Evolutionary conservation across 129 eudicot genomes (phyloP).

Genomic region (Pulicaria dysenterica): DNA sequence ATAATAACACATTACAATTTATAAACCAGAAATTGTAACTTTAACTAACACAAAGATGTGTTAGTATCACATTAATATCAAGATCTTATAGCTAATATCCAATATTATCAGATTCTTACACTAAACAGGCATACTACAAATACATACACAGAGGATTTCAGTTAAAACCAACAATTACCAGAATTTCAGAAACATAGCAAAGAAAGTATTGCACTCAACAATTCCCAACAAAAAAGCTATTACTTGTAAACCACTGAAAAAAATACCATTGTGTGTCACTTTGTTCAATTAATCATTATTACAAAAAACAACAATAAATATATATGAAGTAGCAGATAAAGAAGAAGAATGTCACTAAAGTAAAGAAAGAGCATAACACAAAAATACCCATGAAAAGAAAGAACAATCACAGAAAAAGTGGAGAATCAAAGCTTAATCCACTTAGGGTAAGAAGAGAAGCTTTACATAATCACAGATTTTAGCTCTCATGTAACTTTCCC

Average conservation of each 20-base stretch:
- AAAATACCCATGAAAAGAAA: too few relatives aligned
- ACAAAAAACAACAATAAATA: too few relatives aligned
- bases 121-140: slow-evolving; percentile 1
- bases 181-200: background rate
- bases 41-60: background rate
- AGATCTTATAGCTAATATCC: background rate
- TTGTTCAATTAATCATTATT: too few relatives aligned
- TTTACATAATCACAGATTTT: too few relatives aligned
- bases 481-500: too few relatives aligned
- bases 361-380: too few relatives aligned
- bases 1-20: background rate
- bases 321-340: too few relatives aligned
- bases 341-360: too few relatives aligned
- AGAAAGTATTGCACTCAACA: background rate
- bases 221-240: background rate
- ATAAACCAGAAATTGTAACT: background rate
- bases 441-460: too few relatives aligned
- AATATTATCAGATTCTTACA: background rate
- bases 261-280: too few relatives aligned
- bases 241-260: background rate
- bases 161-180: background rate
- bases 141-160: background rate
- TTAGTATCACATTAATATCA: background rate
- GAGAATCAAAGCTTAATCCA: too few relatives aligned
- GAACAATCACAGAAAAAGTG: too few relatives aligned